Evolutionary conservation across 73 alveolate genomes (phyloP).

Genomic region (Chromera velia): DNA sequence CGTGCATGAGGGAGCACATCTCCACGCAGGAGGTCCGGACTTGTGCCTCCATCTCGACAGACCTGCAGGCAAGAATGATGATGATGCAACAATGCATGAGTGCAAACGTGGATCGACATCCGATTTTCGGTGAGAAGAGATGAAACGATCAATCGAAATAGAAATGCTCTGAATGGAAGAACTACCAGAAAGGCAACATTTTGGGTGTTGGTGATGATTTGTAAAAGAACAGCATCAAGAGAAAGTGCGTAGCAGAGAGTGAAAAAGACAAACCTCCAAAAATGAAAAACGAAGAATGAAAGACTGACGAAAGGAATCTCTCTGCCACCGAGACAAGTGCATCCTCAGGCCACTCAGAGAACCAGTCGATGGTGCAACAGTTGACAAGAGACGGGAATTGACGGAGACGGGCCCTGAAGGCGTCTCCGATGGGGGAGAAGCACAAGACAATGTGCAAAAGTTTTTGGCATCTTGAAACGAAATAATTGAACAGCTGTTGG

Average conservation of each 20-base stretch:
- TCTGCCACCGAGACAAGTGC: constrained; percentile 95
- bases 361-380: constrained; percentile 99
- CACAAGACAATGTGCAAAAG: constrained; percentile 89
- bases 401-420: constrained; percentile 80
- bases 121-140: no score
- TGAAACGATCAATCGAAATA: no score
- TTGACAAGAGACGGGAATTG: constrained; percentile 99
- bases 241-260: no score
- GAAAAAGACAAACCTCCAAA: constrained; percentile 29
- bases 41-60: constrained; percentile 70
- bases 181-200: no score
- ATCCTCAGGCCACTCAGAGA: constrained; percentile 98
- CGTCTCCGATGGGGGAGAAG: constrained; percentile 98
- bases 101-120: no score
- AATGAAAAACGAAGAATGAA: neutral
- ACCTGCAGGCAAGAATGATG: neutral
- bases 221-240: no score
- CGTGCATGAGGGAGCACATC: constrained; percentile 83
- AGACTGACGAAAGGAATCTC: constrained; percentile 59
- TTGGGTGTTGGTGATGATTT: no score
- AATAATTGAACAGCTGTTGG: constrained; percentile 73
- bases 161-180: no score
- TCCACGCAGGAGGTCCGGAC: constrained; percentile 67
- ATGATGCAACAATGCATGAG: no score
- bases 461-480: constrained; percentile 83